Percentiles rank a stretch among this genome's conserved stretches.
phyloP scores from a whole-genome alignment of 1,284 basidiomycete genomes.

The Sutorius eximius region DNA sequence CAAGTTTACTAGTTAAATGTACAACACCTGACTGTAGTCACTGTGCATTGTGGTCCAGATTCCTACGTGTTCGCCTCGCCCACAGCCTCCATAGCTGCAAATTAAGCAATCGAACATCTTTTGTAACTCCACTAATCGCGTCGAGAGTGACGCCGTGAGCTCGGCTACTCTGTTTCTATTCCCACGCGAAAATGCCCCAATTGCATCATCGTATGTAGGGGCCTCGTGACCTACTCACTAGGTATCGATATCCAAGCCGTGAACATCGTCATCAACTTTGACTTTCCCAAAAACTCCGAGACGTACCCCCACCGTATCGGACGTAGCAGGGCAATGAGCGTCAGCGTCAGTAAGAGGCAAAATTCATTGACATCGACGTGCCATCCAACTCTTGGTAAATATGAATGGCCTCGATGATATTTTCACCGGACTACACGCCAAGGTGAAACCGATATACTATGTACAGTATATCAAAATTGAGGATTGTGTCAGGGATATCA shows the following conservation, averaged over 20 bases:
- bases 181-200: slow-evolving; percentile 99
- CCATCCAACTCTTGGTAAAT: no score
- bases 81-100: slow-evolving; percentile 73
- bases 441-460: no score
- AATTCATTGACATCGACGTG: no score
- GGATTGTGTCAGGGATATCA: no score
- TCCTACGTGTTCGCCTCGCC: background rate
- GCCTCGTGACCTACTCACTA: slow-evolving; percentile 97
- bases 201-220: slow-evolving; percentile 94
- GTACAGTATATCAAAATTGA: no score
- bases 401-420: no score
- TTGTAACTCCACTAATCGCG: slow-evolving; percentile 99
- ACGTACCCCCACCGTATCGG: slow-evolving; percentile 98
- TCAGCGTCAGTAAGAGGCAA: no score
- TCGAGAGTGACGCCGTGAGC: slow-evolving; percentile 97
- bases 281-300: slow-evolving; percentile 98
- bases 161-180: slow-evolving; percentile 99
- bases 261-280: slow-evolving; percentile 99
- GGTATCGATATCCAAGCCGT: slow-evolving; percentile 99
- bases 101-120: slow-evolving; percentile 99
- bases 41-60: no score
- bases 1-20: no score
- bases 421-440: no score
- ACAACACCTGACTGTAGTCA: no score
- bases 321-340: no score